Evolutionary conservation across 1,284 basidiomycete species (phyloP), one percentile per base, ranked within the genome.

Genomic region (Cerioporus squamosus): DNA sequence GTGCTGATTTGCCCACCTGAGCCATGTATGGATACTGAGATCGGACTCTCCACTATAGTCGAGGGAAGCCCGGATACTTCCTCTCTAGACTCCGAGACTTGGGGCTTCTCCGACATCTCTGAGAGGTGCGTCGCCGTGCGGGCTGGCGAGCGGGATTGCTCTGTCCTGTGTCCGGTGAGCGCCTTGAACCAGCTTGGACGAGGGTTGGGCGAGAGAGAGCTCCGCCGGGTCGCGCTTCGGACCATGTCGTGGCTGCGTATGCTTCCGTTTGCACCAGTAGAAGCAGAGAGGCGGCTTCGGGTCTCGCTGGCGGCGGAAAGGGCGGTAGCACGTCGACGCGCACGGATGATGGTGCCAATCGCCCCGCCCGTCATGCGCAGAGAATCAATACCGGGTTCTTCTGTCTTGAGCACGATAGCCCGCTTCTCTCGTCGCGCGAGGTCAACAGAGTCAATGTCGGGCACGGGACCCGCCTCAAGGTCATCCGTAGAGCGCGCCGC

Each of bases 361-460:
- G 68, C 56, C 24, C 70, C 70, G 8, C 69, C 68, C 1, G 67
- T 66, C 47, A 70, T 70, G 18, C 70, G 66, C 20, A 72, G 52
- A 3, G 70, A 68, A 59, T 72, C 70, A 17, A 72, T 42, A 1
- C 70, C 70, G 1, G 70, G 70, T 51, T 68, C 69, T 49, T 72
- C 70, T 2, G 65, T 64, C 60, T 60, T 65, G 51, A 66, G 63
- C n/a, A 68, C 59, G 51, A 72, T 72, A 4, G 64, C 60, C 9
- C 62, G 65, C 31, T 61, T 62, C 36, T 65, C 12, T 65, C 53
- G 22, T n/a, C n/a, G n/a, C n/a, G 58, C 50, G n/a, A 63, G 53
- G 54, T 69, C 68, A n/a, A 58, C n/a, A 5, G 59, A 46, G 48
- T 60, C 64, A 7, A 29, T 17, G 49, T 64, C 66, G 18, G 58